Base-by-base conservation (phyloP, 1,284 basidiomycete species). In the Cutaneotrichosporon cutaneum region DNA sequence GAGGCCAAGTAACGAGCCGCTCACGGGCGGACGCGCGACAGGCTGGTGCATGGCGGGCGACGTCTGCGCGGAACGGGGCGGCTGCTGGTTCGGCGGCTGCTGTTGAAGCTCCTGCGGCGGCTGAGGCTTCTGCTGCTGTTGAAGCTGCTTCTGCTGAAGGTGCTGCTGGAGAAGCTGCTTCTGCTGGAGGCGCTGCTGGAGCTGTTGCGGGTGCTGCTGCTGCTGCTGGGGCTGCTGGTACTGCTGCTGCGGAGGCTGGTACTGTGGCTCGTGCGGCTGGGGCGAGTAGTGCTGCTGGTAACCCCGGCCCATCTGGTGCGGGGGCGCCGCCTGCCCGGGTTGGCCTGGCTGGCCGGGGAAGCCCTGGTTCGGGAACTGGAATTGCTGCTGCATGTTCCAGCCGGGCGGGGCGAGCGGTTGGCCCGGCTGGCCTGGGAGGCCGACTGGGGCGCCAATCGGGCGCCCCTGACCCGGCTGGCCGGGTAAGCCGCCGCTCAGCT, bases 21-120 rank as follows among this genome's bases (percentile, higher is more conserved):
- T 62, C 47, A 67, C 65, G 2, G 65, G 65, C 27, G 65, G 65
- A 10, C 65, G 60, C 21, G 65, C 60, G 26, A 67, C 62, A 9
- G 65, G 65, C 60, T 67, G 65, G 54, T 67, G 62, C 47, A 67
- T 63, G 1, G 62, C 62, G 5, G 57, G 21, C 10, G 56, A 58
- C 3, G 62, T 56, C 50, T 56, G 42, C 7, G 36, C 54, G 24
- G 54, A 16, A 3, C 18, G 54, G 7, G 36, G 24, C 36, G 26
- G 36, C 24, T 24, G 62, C n/a, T 47, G 47, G 22, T 10, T 58
- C 21, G 22, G 47, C 26, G 27, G 51, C 32, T 21, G 51, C 51
- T 53, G 51, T n/a, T 53, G 51, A 4, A 22, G 51, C 48, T 18
- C 4, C 44, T 22, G 44, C 21, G 45, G 39, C 9, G 45, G 4